Evolutionary conservation across 208 protist species (phyloP), one percentile per base, ranked within the genome.

Genomic region (Trypanosomatidae sp.): DNA sequence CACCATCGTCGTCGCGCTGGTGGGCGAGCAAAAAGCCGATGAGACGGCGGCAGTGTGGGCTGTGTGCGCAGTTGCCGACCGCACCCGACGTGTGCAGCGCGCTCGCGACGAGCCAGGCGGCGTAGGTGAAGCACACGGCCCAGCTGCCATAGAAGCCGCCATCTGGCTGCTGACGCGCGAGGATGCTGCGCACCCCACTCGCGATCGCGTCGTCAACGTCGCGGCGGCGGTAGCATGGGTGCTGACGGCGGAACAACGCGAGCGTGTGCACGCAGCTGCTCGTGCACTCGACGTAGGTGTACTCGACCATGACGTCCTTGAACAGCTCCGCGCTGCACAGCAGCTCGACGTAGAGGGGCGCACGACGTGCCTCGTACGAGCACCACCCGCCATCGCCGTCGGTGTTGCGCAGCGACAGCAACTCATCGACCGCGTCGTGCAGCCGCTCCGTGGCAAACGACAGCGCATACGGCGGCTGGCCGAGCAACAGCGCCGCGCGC

Each of bases 111-210:
- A 98, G 92, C 95, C 95, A 98, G 16, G 91, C 84, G 18, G 73
- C 94, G 73, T 98, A 99, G 22, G 95, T 98, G 82, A 97, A 99
- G 77, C 96, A 98, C 27, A 97, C 88, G 8, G 69, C 96, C 95
- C 95, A 98, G 57, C 76, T 93, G 27, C 95, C 95, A 41, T 96
- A 97, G 64, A 92, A 95, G 48, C 88, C 65, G 23, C 89, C 96
- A 54, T 97, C 92, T 3, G 62, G 43, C 18, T 76, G 60, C 66
- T 98, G 96, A 51, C 82, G 88, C 5, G 48, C 33, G 35, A 93
- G 70, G 11, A 98, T 78, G 27, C 73, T 95, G 16, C 79, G 65
- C 18, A 95, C 75, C 40, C 82, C 92, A 37, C 88, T 79, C 40
- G 66, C 55, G 50, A 97, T 94, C 0, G 92, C 81, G 25, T 44